A percentile compares a stretch with the other conserved stretches of the same genome.
Conservation (phyloP, 164 flowering plant genomes). For the Vitis rotundifolia region DNA sequence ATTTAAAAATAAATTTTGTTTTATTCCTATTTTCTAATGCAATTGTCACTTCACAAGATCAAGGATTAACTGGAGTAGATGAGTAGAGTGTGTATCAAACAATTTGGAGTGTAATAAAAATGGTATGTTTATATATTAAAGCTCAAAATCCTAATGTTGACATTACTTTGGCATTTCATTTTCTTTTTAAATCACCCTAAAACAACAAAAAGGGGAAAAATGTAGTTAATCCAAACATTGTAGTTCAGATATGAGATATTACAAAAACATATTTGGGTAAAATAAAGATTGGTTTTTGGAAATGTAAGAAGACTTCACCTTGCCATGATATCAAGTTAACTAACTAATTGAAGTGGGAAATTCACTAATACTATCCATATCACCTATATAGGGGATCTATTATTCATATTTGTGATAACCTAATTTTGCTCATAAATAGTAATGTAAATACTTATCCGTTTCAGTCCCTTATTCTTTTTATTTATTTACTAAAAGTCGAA, state of each 20-base stretch:
- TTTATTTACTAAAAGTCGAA: too few species aligned
- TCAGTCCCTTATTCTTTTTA: too few species aligned
- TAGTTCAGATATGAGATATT: slow-evolving; percentile 92
- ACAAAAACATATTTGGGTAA: slow-evolving; percentile 79
- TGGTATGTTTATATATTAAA: slow-evolving; percentile 48
- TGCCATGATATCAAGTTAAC: slow-evolving; percentile 88
- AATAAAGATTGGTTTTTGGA: slow-evolving; percentile 64
- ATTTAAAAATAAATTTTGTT: neutral
- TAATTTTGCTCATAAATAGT: neutral
- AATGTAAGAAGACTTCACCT: slow-evolving; percentile 63
- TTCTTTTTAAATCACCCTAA: slow-evolving; percentile 46
- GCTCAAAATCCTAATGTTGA: neutral
- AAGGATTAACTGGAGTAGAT: slow-evolving; percentile 81
- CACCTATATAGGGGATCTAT: too few species aligned
- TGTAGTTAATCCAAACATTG: slow-evolving; percentile 54
- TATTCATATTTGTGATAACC: too few species aligned
- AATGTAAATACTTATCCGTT: too few species aligned
- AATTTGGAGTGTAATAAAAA: slow-evolving; percentile 63
- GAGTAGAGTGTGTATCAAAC: slow-evolving; percentile 56
- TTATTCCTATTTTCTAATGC: slow-evolving; percentile 61
- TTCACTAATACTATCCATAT: too few species aligned
- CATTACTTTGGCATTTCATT: neutral
- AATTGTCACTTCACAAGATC: slow-evolving; percentile 62
- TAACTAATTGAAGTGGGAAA: neutral
- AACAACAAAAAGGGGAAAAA: slow-evolving; percentile 52